These are phyloP conservation scores for Lotus japonicus DNA, from an alignment of 306 rosid species.

Conservation along the genomic window DNA sequence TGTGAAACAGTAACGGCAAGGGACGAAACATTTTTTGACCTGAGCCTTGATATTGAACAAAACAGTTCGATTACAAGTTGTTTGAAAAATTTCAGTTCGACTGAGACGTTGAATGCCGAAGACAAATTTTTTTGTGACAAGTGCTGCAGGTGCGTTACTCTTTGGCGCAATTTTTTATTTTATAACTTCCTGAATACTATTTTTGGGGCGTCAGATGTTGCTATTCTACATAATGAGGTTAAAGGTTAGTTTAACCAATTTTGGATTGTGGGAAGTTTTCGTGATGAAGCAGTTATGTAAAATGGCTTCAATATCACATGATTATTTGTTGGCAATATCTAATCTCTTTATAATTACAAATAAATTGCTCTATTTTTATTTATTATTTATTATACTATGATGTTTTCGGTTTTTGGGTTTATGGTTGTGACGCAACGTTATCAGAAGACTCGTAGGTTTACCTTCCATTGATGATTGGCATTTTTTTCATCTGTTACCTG, in stretches of 20 bases:
- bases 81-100: slow-evolving; percentile 97
- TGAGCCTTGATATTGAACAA: slow-evolving; percentile 98
- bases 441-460: background rate
- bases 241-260: background rate
- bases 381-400: background rate
- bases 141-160: slow-evolving; percentile 81
- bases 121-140: slow-evolving; percentile 98
- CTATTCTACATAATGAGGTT: background rate
- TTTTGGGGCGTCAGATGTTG: slow-evolving; percentile 11
- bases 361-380: slow-evolving; percentile 7
- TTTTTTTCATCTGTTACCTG: background rate
- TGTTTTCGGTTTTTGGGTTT: background rate
- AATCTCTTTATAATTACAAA: background rate
- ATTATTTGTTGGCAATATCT: background rate
- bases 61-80: slow-evolving; percentile 99
- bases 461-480: background rate
- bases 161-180: background rate
- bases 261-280: background rate
- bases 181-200: background rate
- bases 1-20: slow-evolving; percentile 98
- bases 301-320: slow-evolving; percentile 6
- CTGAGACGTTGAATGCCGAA: slow-evolving; percentile 94
- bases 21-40: slow-evolving; percentile 89
- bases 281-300: background rate
- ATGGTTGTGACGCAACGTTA: background rate